Evolutionary conservation across 2,329 filamentous ascomycete genomes (phyloP), one percentile per base, ranked within the genome.

Genomic region (Neopestalotiopsis sp.): DNA sequence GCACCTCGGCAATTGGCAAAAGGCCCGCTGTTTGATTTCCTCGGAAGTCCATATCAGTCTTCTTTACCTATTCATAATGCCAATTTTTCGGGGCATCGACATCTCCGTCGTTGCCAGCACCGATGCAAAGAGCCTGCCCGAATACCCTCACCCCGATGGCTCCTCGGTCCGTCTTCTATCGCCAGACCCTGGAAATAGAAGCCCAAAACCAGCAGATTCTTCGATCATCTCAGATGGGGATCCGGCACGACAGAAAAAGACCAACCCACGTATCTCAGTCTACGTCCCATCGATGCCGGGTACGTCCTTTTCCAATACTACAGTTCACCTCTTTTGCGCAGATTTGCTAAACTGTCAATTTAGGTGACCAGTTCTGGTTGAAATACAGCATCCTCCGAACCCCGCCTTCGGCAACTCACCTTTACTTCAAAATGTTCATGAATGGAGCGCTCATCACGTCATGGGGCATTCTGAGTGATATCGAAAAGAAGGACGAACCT

Each of bases 201-300:
- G 60, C 67, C 70, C 67, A 12, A 45, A 64, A 20, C 38, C 67
- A n/a, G 67, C 67, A 40, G 57, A 73, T 7, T 68, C 71, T 10
- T 71, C 75, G 12, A 73, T 75, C 68, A 69, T 75, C 58, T 70
- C 73, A 14, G 76, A 79, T 68, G n/a, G 72, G 63, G 73, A 75
- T 71, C 70, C 79, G 30, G 75, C 72, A 5, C 72, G 71, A 57
- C 72, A 77, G 52, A 77, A 75, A 66, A 82, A 80, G 70, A 68
- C 71, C 28, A 79, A 81, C 14, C 81, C 87, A 1, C 81, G 76
- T 4, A 78, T 85, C 28, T 87, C 88, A 1, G 86, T 89, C 42
- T 90, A 90, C 71, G 82, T 90, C 13, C 86, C 88, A 2, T 88
- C 87, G 0, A 74, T 82, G 3, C 82, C 86, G 75, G 86, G 87